Evolutionary conservation across 1,284 basidiomycete genomes (phyloP), one percentile per base, ranked within the genome.

Genomic region (Moesziomyces antarcticus): DNA sequence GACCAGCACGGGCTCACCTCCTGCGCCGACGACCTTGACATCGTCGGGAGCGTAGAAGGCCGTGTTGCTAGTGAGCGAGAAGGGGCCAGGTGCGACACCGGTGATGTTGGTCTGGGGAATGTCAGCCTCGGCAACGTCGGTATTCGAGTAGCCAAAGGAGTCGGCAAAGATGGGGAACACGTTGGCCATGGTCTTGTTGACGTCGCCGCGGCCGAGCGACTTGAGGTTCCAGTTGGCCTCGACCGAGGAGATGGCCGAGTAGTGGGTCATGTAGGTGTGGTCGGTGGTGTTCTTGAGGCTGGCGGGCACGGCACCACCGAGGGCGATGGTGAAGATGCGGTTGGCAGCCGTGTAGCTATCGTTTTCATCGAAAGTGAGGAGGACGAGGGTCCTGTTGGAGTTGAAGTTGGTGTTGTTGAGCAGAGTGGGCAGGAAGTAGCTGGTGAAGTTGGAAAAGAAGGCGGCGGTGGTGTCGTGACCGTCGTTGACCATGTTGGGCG

Each of bases 401-500:
- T 89, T 88, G 84, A 88, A 88, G 53, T 83, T 82, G 22, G 83
- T 41, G 75, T 88, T 82, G 4, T 80, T 54, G 44, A 91, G 86
- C 18, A 90, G 79, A 1, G 90, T 88, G 13, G 86, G 52, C 37
- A 91, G 85, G 86, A 88, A 91, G 77, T 85, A 89, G 44, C 83
- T 71, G 30, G 89, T 82, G 87, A 87, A 91, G 22, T 84, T 76
- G 13, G 84, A 85, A 27, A 86, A 84, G 72, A 88, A 18, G 88
- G 88, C 20, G 86, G 59, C 45, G 25, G 86, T 86, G 9, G 90
- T 90, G 81, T 91, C 90, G 73, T 91, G 77, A 0, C 85, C 88
- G 74, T 89, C 88, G 81, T 87, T 85, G 30, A 87, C 86, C 53
- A 89, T 80, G 82, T 90, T 90, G n/a, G 90, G 90, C 0, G 90